These are phyloP conservation scores for Entomophthora muscae DNA, from an alignment of 371 early-diverging fungal genomes.

Conservation along the genomic window DNA sequence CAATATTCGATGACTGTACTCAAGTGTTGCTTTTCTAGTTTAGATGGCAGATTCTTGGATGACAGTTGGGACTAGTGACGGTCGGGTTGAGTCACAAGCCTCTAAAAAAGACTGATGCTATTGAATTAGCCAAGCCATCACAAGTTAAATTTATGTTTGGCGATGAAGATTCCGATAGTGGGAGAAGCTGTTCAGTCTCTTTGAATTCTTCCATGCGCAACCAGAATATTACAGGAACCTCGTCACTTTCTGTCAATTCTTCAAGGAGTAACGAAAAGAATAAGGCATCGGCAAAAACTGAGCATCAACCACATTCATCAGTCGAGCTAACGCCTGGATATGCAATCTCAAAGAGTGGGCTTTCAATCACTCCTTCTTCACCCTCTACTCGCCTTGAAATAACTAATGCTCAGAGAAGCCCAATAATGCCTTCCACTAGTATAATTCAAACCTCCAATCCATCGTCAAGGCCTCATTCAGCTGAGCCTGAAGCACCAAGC, in stretches of 20 bases:
- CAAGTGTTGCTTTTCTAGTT: no score
- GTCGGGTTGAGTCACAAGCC: not conserved
- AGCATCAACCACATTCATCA: not conserved
- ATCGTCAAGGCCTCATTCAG: not conserved
- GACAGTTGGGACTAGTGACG: not conserved
- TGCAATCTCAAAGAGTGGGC: not conserved
- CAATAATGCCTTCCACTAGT: not conserved
- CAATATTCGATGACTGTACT: no score
- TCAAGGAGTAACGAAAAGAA: constrained; percentile 1
- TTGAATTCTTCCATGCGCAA: not conserved
- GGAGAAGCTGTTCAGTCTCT: not conserved
- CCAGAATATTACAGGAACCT: not conserved
- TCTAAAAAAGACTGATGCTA: not conserved
- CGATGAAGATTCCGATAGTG: constrained; percentile 1
- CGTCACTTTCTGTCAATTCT: not conserved
- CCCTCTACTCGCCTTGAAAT: not conserved
- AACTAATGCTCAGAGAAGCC: not conserved
- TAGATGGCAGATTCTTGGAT: not conserved
- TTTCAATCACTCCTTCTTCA: not conserved
- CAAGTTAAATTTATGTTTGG: constrained; percentile 6
- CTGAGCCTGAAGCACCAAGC: not conserved
- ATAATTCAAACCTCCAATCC: not conserved
- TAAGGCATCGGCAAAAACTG: not conserved
- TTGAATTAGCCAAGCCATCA: not conserved
- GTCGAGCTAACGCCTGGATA: not conserved